Evolutionary conservation across 805 yeast genomes (phyloP).

Genomic region (Wickerhamomyces bovis): DNA sequence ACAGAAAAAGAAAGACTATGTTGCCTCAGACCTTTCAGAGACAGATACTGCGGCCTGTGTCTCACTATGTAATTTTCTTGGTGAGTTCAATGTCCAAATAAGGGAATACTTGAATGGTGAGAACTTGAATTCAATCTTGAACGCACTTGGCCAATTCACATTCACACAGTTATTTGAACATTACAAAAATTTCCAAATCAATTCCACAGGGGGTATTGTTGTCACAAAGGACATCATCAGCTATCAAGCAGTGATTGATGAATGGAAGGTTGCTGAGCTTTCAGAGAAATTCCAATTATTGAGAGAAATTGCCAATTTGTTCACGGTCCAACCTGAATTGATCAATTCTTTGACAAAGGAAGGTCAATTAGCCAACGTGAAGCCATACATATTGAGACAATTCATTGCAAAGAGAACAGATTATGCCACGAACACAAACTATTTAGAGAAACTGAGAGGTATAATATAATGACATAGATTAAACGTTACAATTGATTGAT

Average conservation of each 20-base stretch:
- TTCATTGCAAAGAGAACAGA: constrained; percentile 68
- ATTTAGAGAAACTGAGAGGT: constrained; percentile 20
- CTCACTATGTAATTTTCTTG: constrained; percentile 49
- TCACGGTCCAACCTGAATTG: constrained; percentile 77
- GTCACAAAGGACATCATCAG: constrained; percentile 78
- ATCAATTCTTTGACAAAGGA: constrained; percentile 74
- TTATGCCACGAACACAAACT: constrained; percentile 42
- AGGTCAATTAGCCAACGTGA: constrained; percentile 66
- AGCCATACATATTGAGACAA: constrained; percentile 54
- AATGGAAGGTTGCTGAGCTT: constrained; percentile 58
- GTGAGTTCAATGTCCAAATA: constrained; percentile 35
- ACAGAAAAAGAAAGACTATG: constrained; percentile 73
- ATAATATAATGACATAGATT: constrained; percentile 10
- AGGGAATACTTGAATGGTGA: constrained; percentile 32
- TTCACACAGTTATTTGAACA: constrained; percentile 60
- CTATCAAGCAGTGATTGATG: constrained; percentile 61
- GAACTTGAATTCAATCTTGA: constrained; percentile 46
- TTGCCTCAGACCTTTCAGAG: constrained; percentile 36
- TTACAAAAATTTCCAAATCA: constrained; percentile 68
- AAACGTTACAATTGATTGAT: neutral
- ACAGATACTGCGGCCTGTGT: constrained; percentile 72
- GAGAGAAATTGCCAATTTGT: constrained; percentile 78
- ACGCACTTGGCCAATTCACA: constrained; percentile 52
- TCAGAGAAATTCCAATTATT: constrained; percentile 61
- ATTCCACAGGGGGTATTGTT: constrained; percentile 75